A percentile compares a stretch with the other conserved stretches of the same genome.
Evolutionary conservation across 306 rosid species (phyloP).

Genomic region (Vigna angularis): DNA sequence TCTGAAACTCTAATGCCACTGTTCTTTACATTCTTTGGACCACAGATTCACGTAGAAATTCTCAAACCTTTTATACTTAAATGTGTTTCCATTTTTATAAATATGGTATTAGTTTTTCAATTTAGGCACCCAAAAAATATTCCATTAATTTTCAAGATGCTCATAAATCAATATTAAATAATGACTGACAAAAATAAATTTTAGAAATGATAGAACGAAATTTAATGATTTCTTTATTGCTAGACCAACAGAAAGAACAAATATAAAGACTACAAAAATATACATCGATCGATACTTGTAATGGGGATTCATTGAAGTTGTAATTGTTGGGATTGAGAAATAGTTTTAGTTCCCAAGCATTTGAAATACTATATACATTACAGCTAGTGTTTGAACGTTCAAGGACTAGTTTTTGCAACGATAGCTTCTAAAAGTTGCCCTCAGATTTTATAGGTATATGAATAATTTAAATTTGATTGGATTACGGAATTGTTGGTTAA

Average conservation of each 20-base stretch:
- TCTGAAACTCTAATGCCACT: slow-evolving; percentile 2
- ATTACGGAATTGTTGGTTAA: background rate
- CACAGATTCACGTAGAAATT: slow-evolving; percentile 30
- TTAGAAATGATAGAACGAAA: background rate
- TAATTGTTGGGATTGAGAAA: slow-evolving; percentile 37
- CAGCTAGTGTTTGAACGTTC: slow-evolving; percentile 28
- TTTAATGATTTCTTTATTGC: background rate
- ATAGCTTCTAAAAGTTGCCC: slow-evolving; percentile 21
- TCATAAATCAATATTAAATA: too few species aligned
- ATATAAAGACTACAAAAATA: background rate
- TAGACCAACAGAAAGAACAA: background rate
- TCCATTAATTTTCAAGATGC: background rate
- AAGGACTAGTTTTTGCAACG: slow-evolving; percentile 39
- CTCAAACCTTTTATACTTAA: background rate
- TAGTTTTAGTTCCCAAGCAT: slow-evolving; percentile 23
- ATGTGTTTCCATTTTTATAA: background rate
- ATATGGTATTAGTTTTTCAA: background rate
- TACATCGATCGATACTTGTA: background rate
- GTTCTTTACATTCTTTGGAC: slow-evolving; percentile 48
- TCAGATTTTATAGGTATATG: background rate
- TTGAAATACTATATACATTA: slow-evolving; percentile 24
- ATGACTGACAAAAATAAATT: background rate
- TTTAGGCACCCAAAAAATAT: background rate
- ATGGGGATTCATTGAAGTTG: background rate
- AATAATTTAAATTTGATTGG: slow-evolving; percentile 7